phyloP scores from a whole-genome alignment of 2,329 filamentous ascomycete species.

The Trichoderma endophyticum region DNA sequence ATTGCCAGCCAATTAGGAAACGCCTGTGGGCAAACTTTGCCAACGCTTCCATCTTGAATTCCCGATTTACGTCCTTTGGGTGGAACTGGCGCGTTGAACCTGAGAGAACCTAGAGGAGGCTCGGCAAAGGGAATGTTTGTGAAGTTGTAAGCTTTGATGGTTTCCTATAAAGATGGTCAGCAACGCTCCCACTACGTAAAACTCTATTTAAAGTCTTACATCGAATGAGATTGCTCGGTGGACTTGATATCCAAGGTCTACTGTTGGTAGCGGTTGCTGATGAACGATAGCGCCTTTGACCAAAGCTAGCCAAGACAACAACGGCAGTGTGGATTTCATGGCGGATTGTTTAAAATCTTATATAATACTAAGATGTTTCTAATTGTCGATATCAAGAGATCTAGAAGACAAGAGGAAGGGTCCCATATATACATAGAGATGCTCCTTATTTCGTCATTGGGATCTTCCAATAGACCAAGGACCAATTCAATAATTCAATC shows the following conservation, averaged over 20 bases:
- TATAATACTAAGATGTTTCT: not conserved
- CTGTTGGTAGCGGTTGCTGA: not conserved
- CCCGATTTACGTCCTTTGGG: constrained; percentile 3
- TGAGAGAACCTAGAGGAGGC: constrained; percentile 2
- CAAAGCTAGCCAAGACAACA: not conserved
- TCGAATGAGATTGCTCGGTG: constrained; percentile 16
- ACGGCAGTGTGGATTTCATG: not conserved
- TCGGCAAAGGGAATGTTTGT: constrained; percentile 14
- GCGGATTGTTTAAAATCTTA: not conserved
- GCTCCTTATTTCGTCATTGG: not conserved
- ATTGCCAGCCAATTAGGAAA: not conserved
- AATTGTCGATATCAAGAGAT: not conserved
- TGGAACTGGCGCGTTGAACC: not conserved
- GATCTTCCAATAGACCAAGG: not conserved
- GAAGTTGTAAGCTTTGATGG: constrained; percentile 13
- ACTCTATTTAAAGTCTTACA: not conserved
- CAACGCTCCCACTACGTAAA: not conserved
- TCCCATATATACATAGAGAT: not conserved
- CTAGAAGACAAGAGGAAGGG: no score
- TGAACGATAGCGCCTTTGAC: not conserved
- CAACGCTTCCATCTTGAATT: constrained; percentile 12
- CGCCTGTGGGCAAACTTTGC: constrained; percentile 15
- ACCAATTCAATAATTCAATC: not conserved
- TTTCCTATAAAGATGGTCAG: not conserved
- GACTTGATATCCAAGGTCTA: constrained; percentile 16